Conservation (phyloP, 164 flowering plant genomes). For the Cinnamomum micranthum region DNA sequence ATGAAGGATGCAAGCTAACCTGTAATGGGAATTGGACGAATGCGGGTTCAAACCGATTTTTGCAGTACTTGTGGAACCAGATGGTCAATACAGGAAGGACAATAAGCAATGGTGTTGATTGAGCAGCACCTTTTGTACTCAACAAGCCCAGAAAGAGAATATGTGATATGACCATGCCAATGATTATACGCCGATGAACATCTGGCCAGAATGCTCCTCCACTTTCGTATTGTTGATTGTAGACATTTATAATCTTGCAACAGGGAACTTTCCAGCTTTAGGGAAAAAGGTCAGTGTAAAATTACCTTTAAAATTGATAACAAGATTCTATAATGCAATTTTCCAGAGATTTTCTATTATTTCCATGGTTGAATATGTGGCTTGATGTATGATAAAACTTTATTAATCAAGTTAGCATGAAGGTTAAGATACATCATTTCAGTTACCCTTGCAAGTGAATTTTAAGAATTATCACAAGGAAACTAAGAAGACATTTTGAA, state of each 20-base stretch:
- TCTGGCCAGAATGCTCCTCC: conserved; percentile 89
- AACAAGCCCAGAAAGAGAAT: conserved; percentile 67
- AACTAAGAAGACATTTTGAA: too few relatives aligned
- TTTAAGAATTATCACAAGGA: too few relatives aligned
- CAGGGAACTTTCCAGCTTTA: background rate
- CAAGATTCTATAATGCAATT: too few relatives aligned
- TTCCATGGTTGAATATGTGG: too few relatives aligned
- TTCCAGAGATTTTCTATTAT: too few relatives aligned
- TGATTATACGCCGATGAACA: conserved; percentile 65
- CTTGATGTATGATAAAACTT: too few relatives aligned
- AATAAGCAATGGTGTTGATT: conserved; percentile 65
- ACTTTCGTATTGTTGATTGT: conserved; percentile 80
- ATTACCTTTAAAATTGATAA: too few relatives aligned
- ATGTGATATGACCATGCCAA: conserved; percentile 66
- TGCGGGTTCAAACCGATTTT: conserved; percentile 77
- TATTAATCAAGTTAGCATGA: too few relatives aligned
- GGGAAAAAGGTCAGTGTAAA: background rate
- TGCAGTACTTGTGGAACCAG: conserved; percentile 72
- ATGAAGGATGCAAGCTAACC: conserved; percentile 31
- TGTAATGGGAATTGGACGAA: conserved; percentile 64
- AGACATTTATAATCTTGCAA: conserved; percentile 71
- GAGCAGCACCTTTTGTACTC: conserved; percentile 58
- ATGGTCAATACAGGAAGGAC: conserved; percentile 71
- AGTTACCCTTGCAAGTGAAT: too few relatives aligned
- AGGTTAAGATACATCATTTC: too few relatives aligned